A percentile compares a stretch with the other conserved stretches of the same genome.
Conservation (phyloP, 768 basidiomycete species). For the Obba rivulosa region DNA sequence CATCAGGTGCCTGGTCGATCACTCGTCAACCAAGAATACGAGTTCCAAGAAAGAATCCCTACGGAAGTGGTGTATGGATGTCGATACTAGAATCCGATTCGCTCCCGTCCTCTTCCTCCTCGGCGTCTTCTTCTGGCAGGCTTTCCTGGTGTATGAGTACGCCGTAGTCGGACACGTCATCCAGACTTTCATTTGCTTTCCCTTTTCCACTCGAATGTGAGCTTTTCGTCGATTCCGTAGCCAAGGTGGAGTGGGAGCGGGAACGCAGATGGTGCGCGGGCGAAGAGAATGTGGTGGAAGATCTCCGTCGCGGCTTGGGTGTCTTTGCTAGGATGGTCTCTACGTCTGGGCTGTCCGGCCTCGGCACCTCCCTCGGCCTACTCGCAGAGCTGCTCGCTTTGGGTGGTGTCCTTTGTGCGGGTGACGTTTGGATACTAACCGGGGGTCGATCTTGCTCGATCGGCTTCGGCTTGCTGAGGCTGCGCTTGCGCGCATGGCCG, state of each 20-base stretch:
- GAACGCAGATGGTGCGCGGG: slow-evolving; percentile 9
- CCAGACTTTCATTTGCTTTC: slow-evolving; percentile 7
- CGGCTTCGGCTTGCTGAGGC: slow-evolving; percentile 12
- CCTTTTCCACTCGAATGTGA: slow-evolving; percentile 13
- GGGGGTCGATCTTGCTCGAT: slow-evolving; percentile 1
- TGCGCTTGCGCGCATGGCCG: slow-evolving; percentile 13
- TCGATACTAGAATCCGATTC: slow-evolving; percentile 34
- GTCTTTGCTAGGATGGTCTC: slow-evolving; percentile 27
- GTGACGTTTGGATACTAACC: slow-evolving; percentile 4
- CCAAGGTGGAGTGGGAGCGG: not conserved
- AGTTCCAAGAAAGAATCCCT: slow-evolving; percentile 13
- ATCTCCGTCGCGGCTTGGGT: slow-evolving; percentile 24
- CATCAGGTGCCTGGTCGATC: slow-evolving; percentile 30
- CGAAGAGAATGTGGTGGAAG: slow-evolving; percentile 17
- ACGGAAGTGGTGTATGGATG: slow-evolving; percentile 35
- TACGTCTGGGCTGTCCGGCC: slow-evolving; percentile 28
- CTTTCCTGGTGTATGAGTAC: slow-evolving; percentile 9
- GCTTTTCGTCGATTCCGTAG: slow-evolving; percentile 5
- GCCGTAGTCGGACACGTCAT: slow-evolving; percentile 11
- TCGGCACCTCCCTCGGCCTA: slow-evolving; percentile 3
- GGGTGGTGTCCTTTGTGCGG: not conserved
- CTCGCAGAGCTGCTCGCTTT: not conserved
- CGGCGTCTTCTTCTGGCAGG: slow-evolving; percentile 1
- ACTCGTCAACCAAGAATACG: not conserved
- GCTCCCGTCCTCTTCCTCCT: slow-evolving; percentile 23